These are phyloP conservation scores for Hippophae gyantsensis DNA, from an alignment of 306 rosid genomes.

Conservation along the genomic window DNA sequence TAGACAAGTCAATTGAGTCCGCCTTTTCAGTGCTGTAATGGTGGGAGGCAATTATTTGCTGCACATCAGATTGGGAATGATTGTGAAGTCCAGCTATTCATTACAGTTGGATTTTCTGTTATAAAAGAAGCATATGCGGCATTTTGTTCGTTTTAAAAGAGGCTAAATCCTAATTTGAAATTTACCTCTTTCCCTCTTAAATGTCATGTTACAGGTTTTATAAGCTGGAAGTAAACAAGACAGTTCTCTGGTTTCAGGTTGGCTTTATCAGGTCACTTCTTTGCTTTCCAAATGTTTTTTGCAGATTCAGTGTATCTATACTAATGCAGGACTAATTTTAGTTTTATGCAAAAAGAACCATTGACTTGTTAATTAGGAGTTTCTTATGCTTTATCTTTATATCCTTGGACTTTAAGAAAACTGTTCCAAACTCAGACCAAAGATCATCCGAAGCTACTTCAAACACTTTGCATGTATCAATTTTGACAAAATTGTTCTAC, in stretches of 20 bases:
- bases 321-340: not conserved
- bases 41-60: too few species aligned
- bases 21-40: too few species aligned
- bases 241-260: constrained; percentile 98
- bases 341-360: not conserved
- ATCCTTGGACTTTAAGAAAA: constrained; percentile 11
- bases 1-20: too few species aligned
- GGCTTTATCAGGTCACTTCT: constrained; percentile 88
- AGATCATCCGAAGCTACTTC: constrained; percentile 6
- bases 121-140: not conserved
- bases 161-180: not conserved
- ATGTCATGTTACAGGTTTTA: constrained; percentile 45
- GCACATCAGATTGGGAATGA: too few species aligned
- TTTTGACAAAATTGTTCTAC: not conserved
- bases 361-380: constrained; percentile 4
- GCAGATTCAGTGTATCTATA: not conserved
- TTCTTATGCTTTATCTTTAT: not conserved
- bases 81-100: too few species aligned
- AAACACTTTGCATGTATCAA: constrained; percentile 8
- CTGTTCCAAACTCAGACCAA: constrained; percentile 3
- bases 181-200: not conserved
- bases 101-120: too few species aligned
- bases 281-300: constrained; percentile 25
- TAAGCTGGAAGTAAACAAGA: constrained; percentile 60
- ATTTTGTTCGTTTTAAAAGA: not conserved